Evolutionary conservation across 2,329 filamentous ascomycete genomes (phyloP), one percentile per base, ranked within the genome.

Genomic region (Fusarium sp.): DNA sequence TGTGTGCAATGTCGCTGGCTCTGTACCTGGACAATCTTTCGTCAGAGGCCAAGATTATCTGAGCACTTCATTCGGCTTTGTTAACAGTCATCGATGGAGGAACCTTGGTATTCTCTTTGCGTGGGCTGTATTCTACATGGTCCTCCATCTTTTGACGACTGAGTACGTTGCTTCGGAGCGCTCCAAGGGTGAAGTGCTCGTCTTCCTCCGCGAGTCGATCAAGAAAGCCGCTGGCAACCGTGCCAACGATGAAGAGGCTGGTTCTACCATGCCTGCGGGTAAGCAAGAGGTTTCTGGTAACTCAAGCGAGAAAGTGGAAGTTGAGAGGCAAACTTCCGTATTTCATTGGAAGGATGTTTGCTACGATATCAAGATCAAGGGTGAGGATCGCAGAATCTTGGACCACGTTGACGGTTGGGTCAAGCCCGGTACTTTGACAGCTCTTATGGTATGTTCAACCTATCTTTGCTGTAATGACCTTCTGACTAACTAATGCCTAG

Each of bases 341-440:
- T 92, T 92, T 80, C 88, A 90, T 69, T 93, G 91, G 91, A 84
- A 87, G 61, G 84, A 91, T 70, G 87, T 93, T 6, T 91, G 88
- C 78, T 93, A 92, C 73, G 90, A 92, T 62, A 90, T 93, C 75
- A 87, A 88, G 72, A 90, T 92, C 77, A 77, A 77, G 56, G 91
- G 91, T 74, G 86, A 91, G 66, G 78, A 82, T 2, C 85, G 91
- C 20, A 85, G 88, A 24, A 88, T 94, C 72, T 79, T 93, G 34
- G 87, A 92, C 65, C 82, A 91, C 59, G 89, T 92, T 10, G 88
- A 91, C 72, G 90, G 91, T 8, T 92, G 89, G 88, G 89, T 92
- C 60, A 91, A 92, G 76, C 90, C 91, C 6, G 90, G 90, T 53
- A 92, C 89, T 24, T 79, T 92, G 38, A 92, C 90, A 16, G 90